These are phyloP conservation scores for Pinus tabuliformis DNA, from an alignment of 75 land plant species.

Conservation along the genomic window DNA sequence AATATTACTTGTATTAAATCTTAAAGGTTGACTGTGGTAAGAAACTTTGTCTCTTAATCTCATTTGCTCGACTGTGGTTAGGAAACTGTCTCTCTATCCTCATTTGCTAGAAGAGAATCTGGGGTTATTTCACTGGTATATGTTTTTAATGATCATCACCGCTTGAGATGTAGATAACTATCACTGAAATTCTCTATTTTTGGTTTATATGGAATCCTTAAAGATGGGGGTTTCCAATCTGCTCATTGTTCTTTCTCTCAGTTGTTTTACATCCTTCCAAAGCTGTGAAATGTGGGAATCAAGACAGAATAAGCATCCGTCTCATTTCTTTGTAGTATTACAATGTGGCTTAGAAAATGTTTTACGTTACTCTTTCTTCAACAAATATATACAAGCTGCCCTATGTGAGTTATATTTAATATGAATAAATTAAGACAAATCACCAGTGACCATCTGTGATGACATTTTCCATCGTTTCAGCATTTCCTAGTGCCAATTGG, in stretches of 20 bases:
- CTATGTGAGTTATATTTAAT: background rate
- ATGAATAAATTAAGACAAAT: background rate
- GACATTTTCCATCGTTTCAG: background rate
- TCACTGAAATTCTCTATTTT: background rate
- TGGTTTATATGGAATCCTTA: background rate
- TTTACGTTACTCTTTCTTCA: background rate
- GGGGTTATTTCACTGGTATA: background rate
- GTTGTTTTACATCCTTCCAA: background rate
- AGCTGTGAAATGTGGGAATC: background rate
- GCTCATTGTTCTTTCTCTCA: background rate
- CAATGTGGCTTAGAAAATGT: background rate
- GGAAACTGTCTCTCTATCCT: background rate
- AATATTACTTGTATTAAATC: background rate
- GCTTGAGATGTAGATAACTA: background rate
- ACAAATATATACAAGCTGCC: background rate
- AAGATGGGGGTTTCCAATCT: background rate
- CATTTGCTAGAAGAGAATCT: too few relatives aligned
- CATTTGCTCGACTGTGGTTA: background rate
- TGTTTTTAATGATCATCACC: constrained; percentile 1
- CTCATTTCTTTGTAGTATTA: background rate
- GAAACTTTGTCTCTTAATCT: background rate
- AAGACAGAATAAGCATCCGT: background rate
- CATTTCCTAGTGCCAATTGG: background rate
- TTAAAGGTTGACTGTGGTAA: background rate
- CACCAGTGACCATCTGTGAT: background rate